Evolutionary conservation across 768 basidiomycete genomes (phyloP), one percentile per base, ranked within the genome.

Genomic region (Boletus rubescentipes): DNA sequence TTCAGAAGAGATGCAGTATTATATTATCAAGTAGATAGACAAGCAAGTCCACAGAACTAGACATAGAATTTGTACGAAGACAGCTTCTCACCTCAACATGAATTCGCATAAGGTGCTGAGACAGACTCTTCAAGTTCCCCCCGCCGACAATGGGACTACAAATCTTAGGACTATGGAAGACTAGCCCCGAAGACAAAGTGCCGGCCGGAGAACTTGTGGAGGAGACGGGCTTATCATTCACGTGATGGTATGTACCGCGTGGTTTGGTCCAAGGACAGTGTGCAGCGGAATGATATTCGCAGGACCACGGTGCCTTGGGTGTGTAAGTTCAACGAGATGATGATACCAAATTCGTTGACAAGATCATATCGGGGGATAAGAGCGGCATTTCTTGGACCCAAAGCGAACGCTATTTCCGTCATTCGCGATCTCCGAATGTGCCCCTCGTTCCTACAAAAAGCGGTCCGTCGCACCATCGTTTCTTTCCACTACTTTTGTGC

Each of bases 371-470:
- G 40, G 35, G 46, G 32, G 1, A 16, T 5, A 10, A 53, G 16
- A 15, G 12, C 36, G 54, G 46, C 7, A 15, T 7, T 59, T 30
- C 11, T 41, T 12, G 20, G 18, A 45, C 18, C 12, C 21, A 46
- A 55, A 18, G 31, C 15, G 16, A 46, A 12, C 14, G 18, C 29
- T 44, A 45, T 52, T 56, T 51, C 21, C 18, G 46, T 26, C 35
- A 3, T 14, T 35, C n/a, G 23, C 12, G 12, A 30, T 34, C 34
- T 32, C 26, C 11, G 32, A 46, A 35, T 9, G 18, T 0, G 9
- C 11, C 41, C 34, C 16, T 31, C 41, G 14, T 31, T 39, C 42
- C 43, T 57, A 58, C 64, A 59, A 61, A 68, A 58, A 47, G 21
- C 20, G 14, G 16, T 20, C 32, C 11, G 4, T 53, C 49, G 23